Conservation (phyloP, 768 basidiomycete genomes). For the Dictyophora rubrovolvata region DNA sequence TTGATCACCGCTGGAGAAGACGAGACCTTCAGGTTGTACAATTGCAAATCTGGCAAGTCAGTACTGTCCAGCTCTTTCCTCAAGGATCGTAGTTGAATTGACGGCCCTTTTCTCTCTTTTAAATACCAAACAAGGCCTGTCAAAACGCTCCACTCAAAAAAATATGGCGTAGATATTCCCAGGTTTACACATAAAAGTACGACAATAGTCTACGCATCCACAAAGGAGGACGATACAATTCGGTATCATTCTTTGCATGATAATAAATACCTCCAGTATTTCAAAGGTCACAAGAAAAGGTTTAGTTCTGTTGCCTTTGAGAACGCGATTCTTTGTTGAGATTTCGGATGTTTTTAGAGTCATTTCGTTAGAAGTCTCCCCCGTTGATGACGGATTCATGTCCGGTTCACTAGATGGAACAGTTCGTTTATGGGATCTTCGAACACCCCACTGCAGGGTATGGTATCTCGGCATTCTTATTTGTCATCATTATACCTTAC, state of each 20-base stretch:
- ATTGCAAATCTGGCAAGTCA: conserved; percentile 87
- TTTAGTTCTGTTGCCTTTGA: conserved; percentile 14
- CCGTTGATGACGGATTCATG: conserved; percentile 91
- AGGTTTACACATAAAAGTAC: conserved; percentile 89
- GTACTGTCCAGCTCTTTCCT: conserved; percentile 27
- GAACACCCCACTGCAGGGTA: conserved; percentile 56
- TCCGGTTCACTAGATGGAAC: conserved; percentile 91
- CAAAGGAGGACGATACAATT: conserved; percentile 90
- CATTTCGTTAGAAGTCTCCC: conserved; percentile 83
- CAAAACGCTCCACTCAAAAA: conserved; percentile 83
- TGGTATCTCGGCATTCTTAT: not conserved
- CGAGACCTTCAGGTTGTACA: conserved; percentile 85
- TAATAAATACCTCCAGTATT: conserved; percentile 94
- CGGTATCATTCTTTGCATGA: conserved; percentile 93
- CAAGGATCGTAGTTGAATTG: conserved; percentile 14
- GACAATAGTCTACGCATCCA: conserved; percentile 81
- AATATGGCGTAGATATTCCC: conserved; percentile 92
- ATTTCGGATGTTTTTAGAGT: conserved; percentile 38
- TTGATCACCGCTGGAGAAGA: conserved; percentile 86
- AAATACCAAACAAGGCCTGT: conserved; percentile 38
- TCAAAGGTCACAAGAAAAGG: conserved; percentile 82
- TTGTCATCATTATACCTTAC: conserved; percentile 3
- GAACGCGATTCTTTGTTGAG: not conserved
- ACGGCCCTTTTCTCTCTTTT: too few species aligned
- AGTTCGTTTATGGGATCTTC: conserved; percentile 92